phyloP scores from a whole-genome alignment of 305 asterid species.

The Fraxinus dipetala region DNA sequence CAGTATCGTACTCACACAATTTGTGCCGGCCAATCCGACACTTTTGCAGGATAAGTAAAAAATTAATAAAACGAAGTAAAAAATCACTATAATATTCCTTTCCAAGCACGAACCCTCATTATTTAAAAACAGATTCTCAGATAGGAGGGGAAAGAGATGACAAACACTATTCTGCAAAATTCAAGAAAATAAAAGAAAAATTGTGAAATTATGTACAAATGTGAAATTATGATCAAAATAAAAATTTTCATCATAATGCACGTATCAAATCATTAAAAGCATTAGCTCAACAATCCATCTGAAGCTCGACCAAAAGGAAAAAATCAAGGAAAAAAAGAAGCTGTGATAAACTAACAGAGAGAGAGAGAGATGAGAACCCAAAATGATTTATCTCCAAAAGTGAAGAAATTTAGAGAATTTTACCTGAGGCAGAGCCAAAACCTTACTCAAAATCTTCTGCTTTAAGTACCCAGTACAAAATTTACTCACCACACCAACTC shows the following conservation, averaged over 20 bases:
- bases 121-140: conserved; percentile 22
- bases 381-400: background rate
- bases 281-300: conserved; percentile 25
- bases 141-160: conserved; percentile 24
- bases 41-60: conserved; percentile 28
- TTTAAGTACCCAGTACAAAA: conserved; percentile 20
- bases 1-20: conserved; percentile 14
- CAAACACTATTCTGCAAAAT: conserved; percentile 7
- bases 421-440: conserved; percentile 6
- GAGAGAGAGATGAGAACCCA: conserved; percentile 16
- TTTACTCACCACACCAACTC: background rate
- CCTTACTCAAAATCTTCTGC: conserved; percentile 24
- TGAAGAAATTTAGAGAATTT: background rate
- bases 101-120: conserved; percentile 26
- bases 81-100: conserved; percentile 29
- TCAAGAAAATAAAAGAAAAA: background rate
- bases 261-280: conserved; percentile 21
- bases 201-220: background rate
- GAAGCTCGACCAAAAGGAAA: conserved; percentile 6
- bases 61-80: conserved; percentile 26
- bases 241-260: background rate
- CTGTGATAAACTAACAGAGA: background rate
- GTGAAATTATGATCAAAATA: conserved; percentile 5
- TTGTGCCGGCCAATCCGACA: conserved; percentile 18
- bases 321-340: background rate